Evolutionary conservation across 2,329 filamentous ascomycete genomes (phyloP), one percentile per base, ranked within the genome.

Genomic region (Cordyceps fumosorosea): DNA sequence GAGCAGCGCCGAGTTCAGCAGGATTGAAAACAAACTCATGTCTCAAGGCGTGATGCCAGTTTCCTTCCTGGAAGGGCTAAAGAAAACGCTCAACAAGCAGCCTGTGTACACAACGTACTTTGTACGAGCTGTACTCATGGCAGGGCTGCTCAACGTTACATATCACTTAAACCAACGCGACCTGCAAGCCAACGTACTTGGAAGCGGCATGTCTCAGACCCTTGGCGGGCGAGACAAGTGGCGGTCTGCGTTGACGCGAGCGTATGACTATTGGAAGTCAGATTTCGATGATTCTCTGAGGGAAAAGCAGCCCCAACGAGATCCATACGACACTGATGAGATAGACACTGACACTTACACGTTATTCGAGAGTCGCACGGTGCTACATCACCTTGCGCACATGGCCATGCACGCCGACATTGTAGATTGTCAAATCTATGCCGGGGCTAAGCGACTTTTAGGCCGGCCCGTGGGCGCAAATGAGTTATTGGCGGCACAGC

Each of bases 131-230:
- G 91, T 96, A 51, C 81, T 99, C 57, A 98, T 98, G 92, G 89
- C 93, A 1, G 95, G 95, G 0, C 78, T 99, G 32, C 80, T 98
- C 26, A 97, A 91, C 67, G 91, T 98, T 34, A 95, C 90, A 70
- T 98, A 92, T 91, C 93, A 98, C 73, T 93, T 98, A 89, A 95
- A 96, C 71, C 93, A 98, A 73, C 85, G 93, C 70, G 95, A 98
- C 72, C 83, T 97, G 16, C 93, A 97, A 76, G 89, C 96, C 63
- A 93, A 88, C 72, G 92, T 92, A 0, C 81, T 98, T 0, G 92
- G 85, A 6, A 78, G 78, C 1, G 80, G 89, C 14, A 90, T 93
- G 12, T 85, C 86, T 0, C 86, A 89, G 67, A 88, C 91, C 0
- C 82, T 96, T 1, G 93, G 93, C 3, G 92, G 89, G 3, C 87